phyloP scores from a whole-genome alignment of 768 basidiomycete genomes.

The Mycena metata region DNA sequence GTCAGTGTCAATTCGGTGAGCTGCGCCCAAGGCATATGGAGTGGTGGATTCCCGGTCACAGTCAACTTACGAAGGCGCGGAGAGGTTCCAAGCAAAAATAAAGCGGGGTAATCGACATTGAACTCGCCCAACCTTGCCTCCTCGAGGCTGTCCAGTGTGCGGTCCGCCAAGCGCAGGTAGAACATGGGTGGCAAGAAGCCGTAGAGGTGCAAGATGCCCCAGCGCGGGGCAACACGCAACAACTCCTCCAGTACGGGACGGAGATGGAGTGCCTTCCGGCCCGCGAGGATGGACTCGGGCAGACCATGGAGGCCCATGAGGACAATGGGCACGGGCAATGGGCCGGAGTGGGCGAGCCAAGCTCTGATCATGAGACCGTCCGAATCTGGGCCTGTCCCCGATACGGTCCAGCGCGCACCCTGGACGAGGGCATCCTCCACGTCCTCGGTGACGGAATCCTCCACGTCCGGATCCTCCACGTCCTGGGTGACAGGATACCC shows the following conservation, averaged over 20 bases:
- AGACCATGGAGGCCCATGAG: too few species aligned
- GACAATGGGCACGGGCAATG: neutral
- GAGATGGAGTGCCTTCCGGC: too few species aligned
- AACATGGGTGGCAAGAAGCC: neutral
- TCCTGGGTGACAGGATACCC: too few species aligned
- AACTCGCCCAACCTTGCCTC: too few species aligned
- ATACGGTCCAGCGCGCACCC: too few species aligned
- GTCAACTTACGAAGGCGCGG: constrained; percentile 5
- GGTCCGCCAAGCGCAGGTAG: neutral
- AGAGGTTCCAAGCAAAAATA: neutral
- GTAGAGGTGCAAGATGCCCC: neutral
- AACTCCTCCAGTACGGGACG: neutral
- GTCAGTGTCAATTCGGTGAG: neutral
- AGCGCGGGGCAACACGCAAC: neutral
- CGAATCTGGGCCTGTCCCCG: too few species aligned
- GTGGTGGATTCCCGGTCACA: neutral
- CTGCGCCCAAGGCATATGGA: neutral
- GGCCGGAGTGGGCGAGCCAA: constrained; percentile 3
- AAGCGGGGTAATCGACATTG: too few species aligned
- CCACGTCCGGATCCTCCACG: too few species aligned
- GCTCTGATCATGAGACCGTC: neutral
- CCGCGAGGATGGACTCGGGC: too few species aligned
- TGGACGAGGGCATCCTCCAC: too few species aligned
- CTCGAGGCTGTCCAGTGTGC: neutral
- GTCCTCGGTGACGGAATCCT: too few species aligned